phyloP scores from a whole-genome alignment of 2,329 filamentous ascomycete species.

The Ramularia endophylla region DNA sequence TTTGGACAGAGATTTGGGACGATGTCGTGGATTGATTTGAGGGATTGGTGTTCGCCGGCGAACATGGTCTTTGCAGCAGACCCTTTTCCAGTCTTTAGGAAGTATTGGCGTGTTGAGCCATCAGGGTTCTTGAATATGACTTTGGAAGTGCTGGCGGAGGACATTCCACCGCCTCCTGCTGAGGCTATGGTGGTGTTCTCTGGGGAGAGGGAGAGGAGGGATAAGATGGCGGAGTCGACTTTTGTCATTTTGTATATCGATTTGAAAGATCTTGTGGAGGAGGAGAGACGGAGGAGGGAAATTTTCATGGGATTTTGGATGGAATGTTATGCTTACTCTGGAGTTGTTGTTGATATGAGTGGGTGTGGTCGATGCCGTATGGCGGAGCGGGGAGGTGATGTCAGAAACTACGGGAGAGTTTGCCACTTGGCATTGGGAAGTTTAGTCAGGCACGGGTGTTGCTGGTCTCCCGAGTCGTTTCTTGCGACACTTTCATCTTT shows the following conservation, averaged over 20 bases:
- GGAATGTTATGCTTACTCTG: too few relatives aligned
- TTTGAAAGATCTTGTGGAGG: too few relatives aligned
- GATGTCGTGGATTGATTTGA: slow-evolving; percentile 69
- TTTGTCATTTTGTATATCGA: neutral
- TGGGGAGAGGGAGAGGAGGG: slow-evolving; percentile 55
- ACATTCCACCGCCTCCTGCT: slow-evolving; percentile 62
- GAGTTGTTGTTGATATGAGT: too few relatives aligned
- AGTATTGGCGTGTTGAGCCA: slow-evolving; percentile 53
- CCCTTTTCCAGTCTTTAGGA: slow-evolving; percentile 65
- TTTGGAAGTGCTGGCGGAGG: slow-evolving; percentile 59
- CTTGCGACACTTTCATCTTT: too few relatives aligned
- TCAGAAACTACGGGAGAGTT: too few relatives aligned
- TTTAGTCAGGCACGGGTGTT: too few relatives aligned
- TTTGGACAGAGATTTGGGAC: slow-evolving; percentile 72
- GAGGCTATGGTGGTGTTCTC: slow-evolving; percentile 50
- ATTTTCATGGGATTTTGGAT: too few relatives aligned
- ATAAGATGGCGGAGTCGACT: slow-evolving; percentile 57
- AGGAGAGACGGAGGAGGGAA: too few relatives aligned
- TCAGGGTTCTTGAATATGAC: slow-evolving; percentile 42
- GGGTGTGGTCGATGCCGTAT: too few relatives aligned
- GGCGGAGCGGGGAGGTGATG: too few relatives aligned
- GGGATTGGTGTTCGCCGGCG: slow-evolving; percentile 70
- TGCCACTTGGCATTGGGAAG: too few relatives aligned
- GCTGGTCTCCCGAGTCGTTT: too few relatives aligned
- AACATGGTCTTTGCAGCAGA: slow-evolving; percentile 63